Conservation (phyloP, 148 eudicot species). For the Bassia scoparia region DNA sequence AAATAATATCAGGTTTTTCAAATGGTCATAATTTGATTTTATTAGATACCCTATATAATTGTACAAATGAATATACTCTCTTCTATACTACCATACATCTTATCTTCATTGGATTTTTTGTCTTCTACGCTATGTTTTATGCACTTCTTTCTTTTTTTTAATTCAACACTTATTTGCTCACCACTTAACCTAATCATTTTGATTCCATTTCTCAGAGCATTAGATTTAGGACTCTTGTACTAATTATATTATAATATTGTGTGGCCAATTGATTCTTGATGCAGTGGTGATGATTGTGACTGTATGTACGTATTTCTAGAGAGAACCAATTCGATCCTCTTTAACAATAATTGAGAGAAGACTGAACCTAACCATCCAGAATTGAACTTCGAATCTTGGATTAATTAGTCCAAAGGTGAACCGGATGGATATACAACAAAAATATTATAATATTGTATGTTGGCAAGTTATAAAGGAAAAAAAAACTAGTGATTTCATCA, state of each 20-base stretch:
- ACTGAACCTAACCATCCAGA: too few species aligned
- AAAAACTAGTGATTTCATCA: conserved; percentile 19
- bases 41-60: conserved; percentile 11
- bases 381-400: too few species aligned
- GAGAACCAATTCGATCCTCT: too few species aligned
- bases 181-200: conserved; percentile 23
- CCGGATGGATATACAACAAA: too few species aligned
- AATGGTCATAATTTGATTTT: conserved; percentile 7
- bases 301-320: too few species aligned
- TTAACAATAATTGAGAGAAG: too few species aligned
- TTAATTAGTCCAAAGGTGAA: too few species aligned
- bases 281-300: too few species aligned
- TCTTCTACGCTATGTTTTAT: conserved; percentile 12
- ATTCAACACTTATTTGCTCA: conserved; percentile 4
- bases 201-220: conserved; percentile 9
- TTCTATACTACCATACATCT: not conserved
- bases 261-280: too few species aligned
- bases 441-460: not conserved
- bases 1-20: conserved; percentile 13
- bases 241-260: too few species aligned
- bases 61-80: not conserved
- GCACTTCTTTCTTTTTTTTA: not conserved
- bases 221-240: conserved; percentile 25
- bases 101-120: conserved; percentile 7
- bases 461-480: not conserved